Percentiles rank a stretch among this genome's conserved stretches.
Conservation (phyloP, 139 green algal genomes). For the Coelastrella sp. region DNA sequence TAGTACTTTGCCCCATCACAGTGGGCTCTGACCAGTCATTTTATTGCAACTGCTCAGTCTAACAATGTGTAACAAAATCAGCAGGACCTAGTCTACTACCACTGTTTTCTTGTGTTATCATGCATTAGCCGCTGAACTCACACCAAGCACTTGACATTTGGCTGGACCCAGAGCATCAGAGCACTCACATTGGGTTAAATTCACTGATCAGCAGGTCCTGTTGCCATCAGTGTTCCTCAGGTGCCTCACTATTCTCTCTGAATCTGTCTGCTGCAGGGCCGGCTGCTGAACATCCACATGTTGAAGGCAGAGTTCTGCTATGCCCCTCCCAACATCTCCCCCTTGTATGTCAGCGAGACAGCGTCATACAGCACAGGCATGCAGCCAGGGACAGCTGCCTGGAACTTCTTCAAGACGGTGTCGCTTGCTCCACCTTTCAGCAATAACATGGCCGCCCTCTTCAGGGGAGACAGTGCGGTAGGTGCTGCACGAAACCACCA, state of each 20-base stretch:
- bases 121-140: no score
- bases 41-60: not conserved
- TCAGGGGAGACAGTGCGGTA: constrained; percentile 41
- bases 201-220: not conserved
- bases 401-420: constrained; percentile 44
- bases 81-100: no score
- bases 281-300: constrained; percentile 31
- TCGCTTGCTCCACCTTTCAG: constrained; percentile 1
- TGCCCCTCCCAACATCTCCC: constrained; percentile 20
- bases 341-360: constrained; percentile 45
- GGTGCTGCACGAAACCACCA: not conserved
- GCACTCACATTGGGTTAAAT: no score
- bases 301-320: constrained; percentile 51
- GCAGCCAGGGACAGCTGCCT: constrained; percentile 39
- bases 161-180: no score
- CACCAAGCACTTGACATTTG: no score
- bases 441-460: constrained; percentile 33
- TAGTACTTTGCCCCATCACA: not conserved
- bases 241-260: not conserved
- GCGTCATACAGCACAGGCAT: constrained; percentile 42
- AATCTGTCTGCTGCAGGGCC: constrained; percentile 28
- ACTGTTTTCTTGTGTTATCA: no score
- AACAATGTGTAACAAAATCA: not conserved
- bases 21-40: not conserved
- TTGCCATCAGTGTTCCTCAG: not conserved